Evolutionary conservation across 2,329 filamentous ascomycete species (phyloP).

Genomic region (Didymella exigua): DNA sequence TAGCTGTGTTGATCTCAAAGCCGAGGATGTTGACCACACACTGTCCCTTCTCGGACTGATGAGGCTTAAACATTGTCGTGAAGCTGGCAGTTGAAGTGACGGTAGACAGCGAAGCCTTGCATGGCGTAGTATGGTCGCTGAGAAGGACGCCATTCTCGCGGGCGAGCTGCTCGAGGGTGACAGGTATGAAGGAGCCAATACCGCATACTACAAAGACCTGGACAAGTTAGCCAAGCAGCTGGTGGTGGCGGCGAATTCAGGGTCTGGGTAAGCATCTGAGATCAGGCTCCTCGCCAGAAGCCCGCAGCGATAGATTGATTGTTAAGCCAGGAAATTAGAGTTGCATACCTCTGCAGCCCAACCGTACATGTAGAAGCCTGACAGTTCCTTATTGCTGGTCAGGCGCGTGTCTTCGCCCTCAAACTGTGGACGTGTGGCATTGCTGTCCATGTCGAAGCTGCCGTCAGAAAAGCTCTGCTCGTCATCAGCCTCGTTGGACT

Average conservation of each 20-base stretch:
- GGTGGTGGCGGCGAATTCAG: not conserved
- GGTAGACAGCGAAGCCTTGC: slow-evolving; percentile 67
- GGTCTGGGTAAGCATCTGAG: not conserved
- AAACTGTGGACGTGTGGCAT: slow-evolving; percentile 61
- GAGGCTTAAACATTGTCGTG: slow-evolving; percentile 28
- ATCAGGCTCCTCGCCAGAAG: not conserved
- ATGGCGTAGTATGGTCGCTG: slow-evolving; percentile 76
- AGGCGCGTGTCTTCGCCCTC: slow-evolving; percentile 84
- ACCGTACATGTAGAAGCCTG: slow-evolving; percentile 94
- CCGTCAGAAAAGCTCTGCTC: slow-evolving; percentile 47
- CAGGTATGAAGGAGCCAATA: slow-evolving; percentile 86
- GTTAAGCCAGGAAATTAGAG: not conserved
- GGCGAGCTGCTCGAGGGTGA: slow-evolving; percentile 90
- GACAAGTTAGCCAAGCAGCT: slow-evolving; percentile 7
- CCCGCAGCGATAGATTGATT: not conserved
- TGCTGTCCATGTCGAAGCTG: slow-evolving; percentile 44
- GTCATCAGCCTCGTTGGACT: slow-evolving; percentile 53
- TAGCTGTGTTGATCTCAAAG: slow-evolving; percentile 89
- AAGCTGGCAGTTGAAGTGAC: slow-evolving; percentile 34
- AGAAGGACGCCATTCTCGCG: slow-evolving; percentile 88
- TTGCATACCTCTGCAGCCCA: slow-evolving; percentile 78
- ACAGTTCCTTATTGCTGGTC: slow-evolving; percentile 84
- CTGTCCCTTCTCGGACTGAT: slow-evolving; percentile 55
- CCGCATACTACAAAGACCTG: slow-evolving; percentile 89
- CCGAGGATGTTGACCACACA: slow-evolving; percentile 85